Base-by-base conservation (phyloP, 371 early-diverging fungal species). In the Haplosporangium sp. region DNA sequence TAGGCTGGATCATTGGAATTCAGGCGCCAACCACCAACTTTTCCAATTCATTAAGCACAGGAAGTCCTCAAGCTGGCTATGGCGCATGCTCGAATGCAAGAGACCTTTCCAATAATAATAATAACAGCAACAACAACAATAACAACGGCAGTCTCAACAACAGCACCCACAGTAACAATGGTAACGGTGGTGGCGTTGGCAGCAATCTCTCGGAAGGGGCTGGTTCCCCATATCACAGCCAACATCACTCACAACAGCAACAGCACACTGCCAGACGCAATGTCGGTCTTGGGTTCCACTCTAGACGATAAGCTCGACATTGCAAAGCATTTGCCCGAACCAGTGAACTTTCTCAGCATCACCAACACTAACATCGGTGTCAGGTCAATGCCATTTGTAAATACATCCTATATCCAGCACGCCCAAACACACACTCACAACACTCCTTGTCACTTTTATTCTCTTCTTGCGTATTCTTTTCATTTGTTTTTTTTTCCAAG, bases 1-100 rank as follows among this genome's bases (percentile, higher is more conserved):
- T 93, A 20, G 92, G 93, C 20, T 92, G 88, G 85, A 82, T 92
- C 67, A 89, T 92, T 77, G 93, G 91, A 6, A 74, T 82, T 61
- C 77, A 80, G 36, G 43, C 69, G 6, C 61, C 74, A 14, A 45
- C 41, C 21, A 20, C 71, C n/a, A 56, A 46, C 40, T 74, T 62
- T 36, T 42, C 60, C 10, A 61, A 60, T 36, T 12, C 46, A 14
- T 45, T 55, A 14, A 46, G 58, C 5, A 41, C 62, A 37, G 56
- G 40, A n/a, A 68, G 64, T 36, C 58, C 55, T 18, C 59, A 40
- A 13, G 16, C 53, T 13, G 43, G 38, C 43, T 69, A 21, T 43
- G 62, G 62, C n/a, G n/a, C n/a, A n/a, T n/a, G n/a, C n/a, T n/a
- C n/a, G n/a, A n/a, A n/a, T n/a, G n/a, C n/a, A n/a, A n/a, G n/a